Evolutionary conservation across 345 rosid genomes (phyloP).

Genomic region (Salix exigua): DNA sequence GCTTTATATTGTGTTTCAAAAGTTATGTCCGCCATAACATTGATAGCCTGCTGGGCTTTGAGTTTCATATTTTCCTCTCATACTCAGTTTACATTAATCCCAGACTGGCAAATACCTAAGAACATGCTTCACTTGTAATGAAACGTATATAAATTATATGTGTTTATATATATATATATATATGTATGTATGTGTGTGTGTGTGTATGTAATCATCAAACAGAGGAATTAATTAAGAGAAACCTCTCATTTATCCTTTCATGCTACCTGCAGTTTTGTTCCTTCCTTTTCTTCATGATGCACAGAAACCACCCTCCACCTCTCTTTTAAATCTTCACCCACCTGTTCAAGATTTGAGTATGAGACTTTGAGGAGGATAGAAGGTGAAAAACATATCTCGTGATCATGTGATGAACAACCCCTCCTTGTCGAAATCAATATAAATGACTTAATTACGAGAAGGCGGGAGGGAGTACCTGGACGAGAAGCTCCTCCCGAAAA

Average conservation of each 20-base stretch:
- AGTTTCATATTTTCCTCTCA: neutral
- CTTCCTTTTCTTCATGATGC: no score
- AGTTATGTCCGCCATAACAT: no score
- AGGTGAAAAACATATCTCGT: neutral
- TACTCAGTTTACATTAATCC: no score
- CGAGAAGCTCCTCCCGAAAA: neutral
- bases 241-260: neutral
- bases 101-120: neutral
- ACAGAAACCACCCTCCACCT: no score
- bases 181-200: no score
- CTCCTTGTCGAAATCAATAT: slow-evolving; percentile 8
- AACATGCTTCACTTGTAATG: neutral
- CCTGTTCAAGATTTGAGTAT: neutral
- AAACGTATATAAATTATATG: neutral
- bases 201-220: neutral
- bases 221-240: neutral
- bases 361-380: neutral
- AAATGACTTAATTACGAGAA: neutral
- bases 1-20: no score
- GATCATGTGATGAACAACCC: neutral
- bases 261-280: neutral
- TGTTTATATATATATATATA: no score
- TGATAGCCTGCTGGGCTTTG: no score
- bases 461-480: slow-evolving; percentile 8
- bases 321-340: no score